These are phyloP conservation scores for Citrullus colocynthis DNA, from an alignment of 306 rosid species.

Conservation along the genomic window DNA sequence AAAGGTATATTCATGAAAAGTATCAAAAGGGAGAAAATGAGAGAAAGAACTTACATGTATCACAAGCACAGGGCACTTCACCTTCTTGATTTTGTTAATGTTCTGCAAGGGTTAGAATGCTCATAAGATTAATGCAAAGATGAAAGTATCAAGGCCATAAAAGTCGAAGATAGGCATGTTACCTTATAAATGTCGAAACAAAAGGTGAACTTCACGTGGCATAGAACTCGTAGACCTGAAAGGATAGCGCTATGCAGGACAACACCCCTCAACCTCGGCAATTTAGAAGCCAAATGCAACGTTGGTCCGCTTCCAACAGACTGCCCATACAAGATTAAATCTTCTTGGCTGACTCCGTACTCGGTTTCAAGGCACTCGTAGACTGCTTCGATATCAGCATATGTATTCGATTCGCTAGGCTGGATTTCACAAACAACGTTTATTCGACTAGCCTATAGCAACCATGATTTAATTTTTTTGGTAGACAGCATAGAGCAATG, in stretches of 20 bases:
- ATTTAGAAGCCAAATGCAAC: constrained; percentile 81
- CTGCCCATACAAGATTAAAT: constrained; percentile 85
- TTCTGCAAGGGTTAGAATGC: constrained; percentile 43
- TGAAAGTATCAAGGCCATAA: neutral
- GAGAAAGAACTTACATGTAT: constrained; percentile 73
- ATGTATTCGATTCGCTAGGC: constrained; percentile 95
- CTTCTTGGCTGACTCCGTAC: constrained; percentile 95
- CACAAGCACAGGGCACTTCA: constrained; percentile 92
- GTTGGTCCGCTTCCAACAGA: constrained; percentile 99
- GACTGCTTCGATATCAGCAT: constrained; percentile 92
- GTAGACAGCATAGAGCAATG: neutral
- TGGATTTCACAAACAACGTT: constrained; percentile 18
- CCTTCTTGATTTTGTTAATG: constrained; percentile 85
- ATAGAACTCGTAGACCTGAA: constrained; percentile 85
- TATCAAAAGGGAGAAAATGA: neutral
- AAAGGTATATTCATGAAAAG: neutral
- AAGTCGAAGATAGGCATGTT: neutral
- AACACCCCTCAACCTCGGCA: constrained; percentile 87
- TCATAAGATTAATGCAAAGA: neutral
- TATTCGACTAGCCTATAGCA: neutral
- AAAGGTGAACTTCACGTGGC: constrained; percentile 75
- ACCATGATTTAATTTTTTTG: neutral
- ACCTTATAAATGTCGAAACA: constrained; percentile 98
- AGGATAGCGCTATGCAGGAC: constrained; percentile 96
- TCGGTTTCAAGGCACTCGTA: constrained; percentile 84